A percentile compares a stretch with the other conserved stretches of the same genome.
Conservation (phyloP, 352 stramenopile genomes). For the Paralagenidium karlingii region DNA sequence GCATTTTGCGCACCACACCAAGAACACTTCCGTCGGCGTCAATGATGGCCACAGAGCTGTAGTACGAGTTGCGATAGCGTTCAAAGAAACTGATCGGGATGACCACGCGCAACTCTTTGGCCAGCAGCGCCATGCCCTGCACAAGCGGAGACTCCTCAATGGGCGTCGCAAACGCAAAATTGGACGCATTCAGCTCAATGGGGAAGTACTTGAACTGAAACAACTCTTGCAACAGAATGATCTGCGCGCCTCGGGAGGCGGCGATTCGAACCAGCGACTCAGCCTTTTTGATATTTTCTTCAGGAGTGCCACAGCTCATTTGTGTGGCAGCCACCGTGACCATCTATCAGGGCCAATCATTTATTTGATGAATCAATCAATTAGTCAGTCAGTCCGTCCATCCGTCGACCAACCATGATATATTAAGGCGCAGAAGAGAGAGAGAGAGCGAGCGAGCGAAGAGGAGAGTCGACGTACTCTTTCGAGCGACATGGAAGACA, state of each 20-base stretch:
- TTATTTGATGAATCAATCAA: background rate
- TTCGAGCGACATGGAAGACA: no score
- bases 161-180: conserved; percentile 81
- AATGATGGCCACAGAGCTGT: conserved; percentile 88
- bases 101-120: conserved; percentile 84
- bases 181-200: conserved; percentile 79
- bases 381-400: background rate
- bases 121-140: conserved; percentile 77
- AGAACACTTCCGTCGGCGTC: conserved; percentile 81
- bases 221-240: conserved; percentile 86
- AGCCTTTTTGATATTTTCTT: conserved; percentile 86
- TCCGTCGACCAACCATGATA: no score
- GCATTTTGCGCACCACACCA: conserved; percentile 81
- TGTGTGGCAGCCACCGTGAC: conserved; percentile 81
- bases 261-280: conserved; percentile 84
- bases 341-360: conserved; percentile 18
- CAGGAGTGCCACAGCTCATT: conserved; percentile 75
- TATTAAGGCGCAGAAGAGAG: no score
- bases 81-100: conserved; percentile 91
- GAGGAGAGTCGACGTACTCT: no score
- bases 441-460: no score
- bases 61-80: conserved; percentile 83
- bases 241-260: conserved; percentile 72
- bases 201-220: conserved; percentile 89
- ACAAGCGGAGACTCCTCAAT: conserved; percentile 76